A percentile compares a stretch with the other conserved stretches of the same genome.
These are phyloP conservation scores for Nannochloropsis salina DNA, from an alignment of 108 stramenopile genomes.

Conservation along the genomic window DNA sequence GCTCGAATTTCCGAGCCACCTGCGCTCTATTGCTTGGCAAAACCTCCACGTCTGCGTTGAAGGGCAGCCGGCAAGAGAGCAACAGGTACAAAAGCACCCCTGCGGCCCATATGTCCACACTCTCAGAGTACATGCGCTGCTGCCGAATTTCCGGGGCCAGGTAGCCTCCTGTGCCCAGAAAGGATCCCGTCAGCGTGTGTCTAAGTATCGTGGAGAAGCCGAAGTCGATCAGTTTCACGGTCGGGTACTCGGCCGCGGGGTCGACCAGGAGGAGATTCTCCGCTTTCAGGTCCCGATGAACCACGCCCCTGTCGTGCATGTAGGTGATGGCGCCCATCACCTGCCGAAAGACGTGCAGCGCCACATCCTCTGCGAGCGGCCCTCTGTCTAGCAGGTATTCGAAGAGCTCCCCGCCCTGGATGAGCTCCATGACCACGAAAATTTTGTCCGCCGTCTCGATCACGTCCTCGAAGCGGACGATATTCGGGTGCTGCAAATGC, in stretches of 20 bases:
- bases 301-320: background rate
- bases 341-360: background rate
- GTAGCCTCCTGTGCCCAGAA: constrained; percentile 32
- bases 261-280: background rate
- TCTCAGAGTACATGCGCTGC: constrained; percentile 21
- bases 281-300: background rate
- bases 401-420: constrained; percentile 30
- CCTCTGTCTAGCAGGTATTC: constrained; percentile 26
- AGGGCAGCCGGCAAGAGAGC: constrained; percentile 26
- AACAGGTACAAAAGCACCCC: constrained; percentile 30
- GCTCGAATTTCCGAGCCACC: background rate
- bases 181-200: constrained; percentile 31
- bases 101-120: constrained; percentile 32
- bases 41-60: constrained; percentile 13
- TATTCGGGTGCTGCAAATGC: constrained; percentile 27
- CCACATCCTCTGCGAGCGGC: constrained; percentile 19
- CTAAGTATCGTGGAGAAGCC: constrained; percentile 30
- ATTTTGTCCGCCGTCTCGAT: constrained; percentile 21
- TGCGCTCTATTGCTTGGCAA: constrained; percentile 10
- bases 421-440: constrained; percentile 25
- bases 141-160: constrained; percentile 36
- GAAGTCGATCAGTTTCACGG: constrained; percentile 25
- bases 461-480: constrained; percentile 27
- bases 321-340: constrained; percentile 17
- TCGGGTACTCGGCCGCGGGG: background rate